Base-by-base conservation (phyloP, 2,329 filamentous ascomycete genomes). In the Apiospora phragmitis region DNA sequence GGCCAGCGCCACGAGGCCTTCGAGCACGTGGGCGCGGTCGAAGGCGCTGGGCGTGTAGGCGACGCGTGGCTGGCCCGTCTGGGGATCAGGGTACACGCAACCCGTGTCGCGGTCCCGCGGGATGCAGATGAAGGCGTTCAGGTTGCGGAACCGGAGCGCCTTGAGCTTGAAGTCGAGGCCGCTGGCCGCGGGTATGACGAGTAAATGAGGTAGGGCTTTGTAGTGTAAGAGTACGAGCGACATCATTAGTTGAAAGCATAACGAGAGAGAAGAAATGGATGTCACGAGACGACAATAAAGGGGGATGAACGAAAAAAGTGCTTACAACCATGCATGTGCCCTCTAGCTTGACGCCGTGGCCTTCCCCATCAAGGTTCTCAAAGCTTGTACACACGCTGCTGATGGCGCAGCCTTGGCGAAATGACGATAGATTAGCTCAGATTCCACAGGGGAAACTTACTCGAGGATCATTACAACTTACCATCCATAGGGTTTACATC, bases 291-390 rank as follows among this genome's bases (percentile, higher is more conserved):
- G n/a, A n/a, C n/a, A n/a, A n/a, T n/a, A n/a, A n/a, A n/a, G n/a
- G n/a, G 62, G n/a, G 12, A 3, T 26, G 42, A 14, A 12, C 3
- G 18, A 7, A 21, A 42, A 24, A 14, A 42, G 41, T 9, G 79
- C 84, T 75, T 75, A 87, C 85, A 69, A 89, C 74, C 91, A 96
- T 95, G 75, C 88, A 88, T 1, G 89, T 88, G 21, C 89, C 85
- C 84, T 97, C 94, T 49, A 97, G 84, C 80, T 95, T 96, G 68
- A 87, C 85, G 51, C 95, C 95, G 76, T 97, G 93, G 71, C 93
- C 93, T 35, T 90, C 84, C 16, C 88, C 88, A 79, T 97, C 93
- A 0, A 94, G 85, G 75, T 97, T 91, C 73, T 96, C 92, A 74
- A 94, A 93, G 69, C 93, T 90, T 65, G 86, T 89, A 73, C 93